Evolutionary conservation across 2,329 filamentous ascomycete genomes (phyloP), one percentile per base, ranked within the genome.

Genomic region (Penicillium sp.): DNA sequence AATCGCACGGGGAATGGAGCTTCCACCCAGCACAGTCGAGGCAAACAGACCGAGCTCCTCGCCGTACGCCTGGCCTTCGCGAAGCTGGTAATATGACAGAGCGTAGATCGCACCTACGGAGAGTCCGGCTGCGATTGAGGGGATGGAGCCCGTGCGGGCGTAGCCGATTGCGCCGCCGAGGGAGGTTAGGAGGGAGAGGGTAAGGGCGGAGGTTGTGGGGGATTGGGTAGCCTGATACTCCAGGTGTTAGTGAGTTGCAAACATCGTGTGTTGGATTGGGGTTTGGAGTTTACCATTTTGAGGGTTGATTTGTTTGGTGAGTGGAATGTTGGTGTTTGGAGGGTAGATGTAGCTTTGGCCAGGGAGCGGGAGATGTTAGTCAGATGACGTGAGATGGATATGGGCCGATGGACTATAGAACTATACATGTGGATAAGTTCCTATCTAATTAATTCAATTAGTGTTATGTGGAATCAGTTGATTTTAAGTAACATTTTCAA

Each of bases 11-110:
- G 95, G 95, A 59, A 98, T 88, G 2, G 91, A 89, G 43, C 90
- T 90, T 21, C 92, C 92, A 2, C 84, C 93, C 35, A 99, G 83
- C 26, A 98, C 79, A n/a, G 92, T 69, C 0, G 91, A 96, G 4
- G 95, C 95, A 44, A 97, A 81, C 10, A 99, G 83, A n/a, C 89
- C 91, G 44, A 96, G 80, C 77, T 98, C 95, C 65, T 96, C 79
- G 61, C 93, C 95, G 74, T 95, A 96, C 3, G 90, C 74, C 72
- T 92, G 84, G 60, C 83, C 81, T 67, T 86, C 88, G 67, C 89
- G 87, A 62, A 96, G 87, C 58, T 93, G 90, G 70, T 90, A 88
- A 63, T 89, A 93, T 62, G 92, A 91, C 44, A 96, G 80, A 25
- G 87, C 87, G 77, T 99, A 89, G 58, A 91, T 77, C 16, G 82